phyloP scores from a whole-genome alignment of 1,139 yeast species.

The Lodderomyces orthopsilosis region DNA sequence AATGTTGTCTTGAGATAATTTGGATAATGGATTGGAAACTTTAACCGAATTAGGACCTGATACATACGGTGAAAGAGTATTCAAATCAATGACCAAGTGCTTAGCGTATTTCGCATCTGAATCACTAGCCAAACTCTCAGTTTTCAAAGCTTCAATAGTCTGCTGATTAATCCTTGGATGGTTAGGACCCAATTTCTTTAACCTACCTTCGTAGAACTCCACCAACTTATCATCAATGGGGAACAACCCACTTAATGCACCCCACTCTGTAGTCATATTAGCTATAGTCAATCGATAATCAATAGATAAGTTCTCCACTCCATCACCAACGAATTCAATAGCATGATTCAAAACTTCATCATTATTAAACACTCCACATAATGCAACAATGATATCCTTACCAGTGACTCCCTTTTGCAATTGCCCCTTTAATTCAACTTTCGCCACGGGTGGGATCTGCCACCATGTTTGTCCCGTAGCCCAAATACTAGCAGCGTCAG shows the following conservation, averaged over 20 bases:
- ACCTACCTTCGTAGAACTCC: constrained; percentile 72
- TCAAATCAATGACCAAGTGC: constrained; percentile 74
- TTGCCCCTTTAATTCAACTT: constrained; percentile 79
- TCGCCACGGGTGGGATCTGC: constrained; percentile 99
- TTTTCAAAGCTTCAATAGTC: constrained; percentile 51
- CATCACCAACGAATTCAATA: constrained; percentile 92
- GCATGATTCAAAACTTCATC: constrained; percentile 98
- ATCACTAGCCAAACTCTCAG: constrained; percentile 57
- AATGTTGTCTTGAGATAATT: constrained; percentile 68
- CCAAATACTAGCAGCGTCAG: constrained; percentile 99
- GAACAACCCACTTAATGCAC: constrained; percentile 94
- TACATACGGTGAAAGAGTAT: constrained; percentile 84
- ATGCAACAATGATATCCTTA: constrained; percentile 92
- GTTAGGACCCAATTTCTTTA: constrained; percentile 64
- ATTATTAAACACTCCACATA: constrained; percentile 92
- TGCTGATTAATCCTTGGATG: constrained; percentile 79
- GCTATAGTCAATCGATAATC: constrained; percentile 96
- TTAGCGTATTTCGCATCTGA: constrained; percentile 82
- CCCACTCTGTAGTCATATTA: constrained; percentile 99
- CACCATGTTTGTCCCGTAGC: constrained; percentile 99
- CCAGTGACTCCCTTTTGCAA: constrained; percentile 90
- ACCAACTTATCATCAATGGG: constrained; percentile 83
- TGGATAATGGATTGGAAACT: constrained; percentile 74
- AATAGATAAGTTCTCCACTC: constrained; percentile 66
- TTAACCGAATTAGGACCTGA: constrained; percentile 98